Base-by-base conservation (phyloP, 164 flowering plant genomes). In the Chimonanthus salicifolius region DNA sequence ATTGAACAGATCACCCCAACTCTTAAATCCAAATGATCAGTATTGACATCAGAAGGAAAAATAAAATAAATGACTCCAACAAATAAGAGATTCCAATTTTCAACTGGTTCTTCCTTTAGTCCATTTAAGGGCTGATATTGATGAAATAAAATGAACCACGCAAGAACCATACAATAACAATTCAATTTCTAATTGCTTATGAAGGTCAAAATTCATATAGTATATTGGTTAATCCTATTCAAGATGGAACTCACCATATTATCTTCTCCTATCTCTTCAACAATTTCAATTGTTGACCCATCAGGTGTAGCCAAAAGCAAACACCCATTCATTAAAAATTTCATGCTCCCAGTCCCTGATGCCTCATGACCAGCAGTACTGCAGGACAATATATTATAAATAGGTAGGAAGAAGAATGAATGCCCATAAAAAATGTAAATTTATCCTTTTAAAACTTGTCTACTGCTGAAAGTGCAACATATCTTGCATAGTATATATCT, bases 351-450 rank as follows among this genome's bases (percentile, higher is more conserved):
- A 64, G 88, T 85, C 44, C 88, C 86, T 74, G 88, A 85, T 62
- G 88, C 85, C 81, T 85, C 88, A 72, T 83, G 82, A 44, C 88
- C 85, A 69, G 88, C 86, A 77, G 86, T 85, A 78, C 88, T 85
- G 83, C 79, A 77, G 4, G 60, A 33, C 33, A 33, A 33, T 20
- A 33, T 33, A 33, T 33, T 33, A 33, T 33, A 33, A 33, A 33
- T 33, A 33, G 2, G 33, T 33, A 33, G 33, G 33, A 33, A 33
- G 33, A 33, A 33, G 33, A 33, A 33, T 33, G 33, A 33, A 33
- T 33, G 33, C 33, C 33, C 2, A 33, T 33, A 33, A 33, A 33
- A 33, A 33, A 33, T 33, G 33, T 33, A 33, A 33, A 33, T 33
- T 33, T 33, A 33, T 33, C 43, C 21, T 63, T 63, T 58, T 13